These are phyloP conservation scores for Fusarium torreyae DNA, from an alignment of 2,329 filamentous ascomycete genomes.

Conservation along the genomic window DNA sequence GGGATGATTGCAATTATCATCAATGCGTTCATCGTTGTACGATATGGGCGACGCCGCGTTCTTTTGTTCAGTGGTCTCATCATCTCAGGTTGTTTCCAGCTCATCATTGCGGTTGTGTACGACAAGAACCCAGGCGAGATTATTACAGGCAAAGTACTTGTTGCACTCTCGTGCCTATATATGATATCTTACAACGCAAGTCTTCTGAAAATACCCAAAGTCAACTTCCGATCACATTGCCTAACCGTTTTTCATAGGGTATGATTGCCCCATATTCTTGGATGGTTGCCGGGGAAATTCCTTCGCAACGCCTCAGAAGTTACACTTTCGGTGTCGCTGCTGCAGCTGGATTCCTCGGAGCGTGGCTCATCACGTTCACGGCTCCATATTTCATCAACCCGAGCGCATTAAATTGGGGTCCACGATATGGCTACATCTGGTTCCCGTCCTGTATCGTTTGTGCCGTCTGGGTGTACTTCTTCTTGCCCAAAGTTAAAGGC, in stretches of 20 bases:
- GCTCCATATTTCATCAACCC: slow-evolving; percentile 47
- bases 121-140: slow-evolving; percentile 34
- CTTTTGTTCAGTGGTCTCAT: slow-evolving; percentile 27
- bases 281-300: slow-evolving; percentile 44
- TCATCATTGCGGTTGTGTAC: slow-evolving; percentile 42
- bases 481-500: slow-evolving; percentile 42
- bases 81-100: slow-evolving; percentile 36
- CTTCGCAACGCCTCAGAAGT: slow-evolving; percentile 45
- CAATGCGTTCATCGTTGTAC: slow-evolving; percentile 42
- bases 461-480: slow-evolving; percentile 44
- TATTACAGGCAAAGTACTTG: slow-evolving; percentile 38
- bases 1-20: slow-evolving; percentile 41
- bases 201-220: fast-evolving
- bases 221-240: fast-evolving
- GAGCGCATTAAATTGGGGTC: slow-evolving; percentile 43
- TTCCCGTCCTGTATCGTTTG: slow-evolving; percentile 43
- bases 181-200: slow-evolving; percentile 46
- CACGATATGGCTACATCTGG: slow-evolving; percentile 46
- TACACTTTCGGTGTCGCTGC: slow-evolving; percentile 45
- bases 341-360: slow-evolving; percentile 38
- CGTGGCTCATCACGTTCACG: slow-evolving; percentile 46
- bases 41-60: slow-evolving; percentile 39
- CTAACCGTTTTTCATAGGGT: slow-evolving; percentile 13
- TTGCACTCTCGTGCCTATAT: slow-evolving; percentile 44
- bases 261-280: slow-evolving; percentile 48